phyloP scores from a whole-genome alignment of 495 filamentous ascomycete species.

The Trichoderma virens region DNA sequence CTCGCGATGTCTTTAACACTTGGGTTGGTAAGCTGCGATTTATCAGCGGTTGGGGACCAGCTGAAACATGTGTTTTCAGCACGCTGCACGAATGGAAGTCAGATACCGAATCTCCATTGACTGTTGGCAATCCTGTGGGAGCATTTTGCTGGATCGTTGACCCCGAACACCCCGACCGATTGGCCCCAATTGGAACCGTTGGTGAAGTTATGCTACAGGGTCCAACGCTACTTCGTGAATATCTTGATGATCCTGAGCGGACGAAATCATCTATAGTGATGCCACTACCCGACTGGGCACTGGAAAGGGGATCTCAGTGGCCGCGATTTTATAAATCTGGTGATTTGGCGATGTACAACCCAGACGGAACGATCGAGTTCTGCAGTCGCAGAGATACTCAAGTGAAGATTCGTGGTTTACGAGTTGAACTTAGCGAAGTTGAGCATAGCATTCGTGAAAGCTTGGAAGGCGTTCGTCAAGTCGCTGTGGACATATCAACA shows the following conservation, averaged over 20 bases:
- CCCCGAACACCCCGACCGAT: slow-evolving; percentile 29
- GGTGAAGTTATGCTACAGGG: slow-evolving; percentile 48
- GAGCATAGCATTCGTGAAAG: slow-evolving; percentile 24
- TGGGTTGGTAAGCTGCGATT: slow-evolving; percentile 19
- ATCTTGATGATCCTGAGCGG: slow-evolving; percentile 31
- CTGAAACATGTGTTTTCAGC: slow-evolving; percentile 28
- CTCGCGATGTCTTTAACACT: slow-evolving; percentile 12
- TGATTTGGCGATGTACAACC: slow-evolving; percentile 45
- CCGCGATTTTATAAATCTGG: slow-evolving; percentile 21
- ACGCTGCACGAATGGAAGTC: slow-evolving; percentile 2
- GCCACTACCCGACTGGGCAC: not conserved
- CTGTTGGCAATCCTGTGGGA: slow-evolving; percentile 25
- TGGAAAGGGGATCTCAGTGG: not conserved
- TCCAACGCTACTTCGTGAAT: slow-evolving; percentile 31
- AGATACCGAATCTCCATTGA: slow-evolving; percentile 13
- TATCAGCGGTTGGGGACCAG: slow-evolving; percentile 27
- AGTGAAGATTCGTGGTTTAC: slow-evolving; percentile 32
- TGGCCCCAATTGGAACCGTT: slow-evolving; percentile 44
- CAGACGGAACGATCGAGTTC: slow-evolving; percentile 24
- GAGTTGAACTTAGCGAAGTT: slow-evolving; percentile 33
- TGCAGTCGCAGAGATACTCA: slow-evolving; percentile 33
- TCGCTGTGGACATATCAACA: slow-evolving; percentile 13
- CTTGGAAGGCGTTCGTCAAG: slow-evolving; percentile 4
- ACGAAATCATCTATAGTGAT: slow-evolving; percentile 28
- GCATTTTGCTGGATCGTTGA: slow-evolving; percentile 41